Evolutionary conservation across 805 yeast species (phyloP), one percentile per base, ranked within the genome.

Genomic region (Zygoascus biomembranicola): DNA sequence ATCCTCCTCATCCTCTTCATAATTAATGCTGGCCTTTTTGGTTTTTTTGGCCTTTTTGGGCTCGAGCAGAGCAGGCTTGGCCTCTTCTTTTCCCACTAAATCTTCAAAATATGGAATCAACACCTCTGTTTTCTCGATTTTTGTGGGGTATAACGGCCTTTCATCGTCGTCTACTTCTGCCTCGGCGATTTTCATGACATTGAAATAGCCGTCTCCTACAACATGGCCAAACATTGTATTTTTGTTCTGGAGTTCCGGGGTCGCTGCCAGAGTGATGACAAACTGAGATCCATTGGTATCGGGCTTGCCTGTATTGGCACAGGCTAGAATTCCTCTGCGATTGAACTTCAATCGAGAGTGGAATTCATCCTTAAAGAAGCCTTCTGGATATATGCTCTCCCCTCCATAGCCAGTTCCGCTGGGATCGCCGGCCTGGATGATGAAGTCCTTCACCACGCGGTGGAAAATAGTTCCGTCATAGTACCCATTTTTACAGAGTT

Each of bases 161-260:
- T 69, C 74, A 4, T 65, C 73, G 16, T 41, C 46, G 31, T 71
- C 72, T 44, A 74, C 52, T 57, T 80, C 85, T 13, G 76, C 70
- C 42, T 77, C 78, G 2, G 72, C 64, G 5, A 84, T 80, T 47
- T 72, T 70, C 37, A 77, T 64, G 13, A 81, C 76, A 32, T 72
- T 77, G 67, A 73, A 85, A 4, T 80, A 72, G 0, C 83, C 70
- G 35, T 78, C 78, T 2, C 80, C 87, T 1, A 75, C 75, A 13
- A 84, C 69, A 55, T 78, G 76, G 2, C 90, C 92, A 58, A 84
- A 73, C 20, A 81, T 60, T 13, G 81, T 73, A 57, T 70, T 65
- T 50, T 67, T 70, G 31, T 72, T 67, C 57, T 74, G 71, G 52
- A 75, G 68, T 42, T 74, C 75, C 6, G 78, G 77, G 11, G 76